Base-by-base conservation (phyloP, 2,329 filamentous ascomycete species). In the Knufia fluminis region DNA sequence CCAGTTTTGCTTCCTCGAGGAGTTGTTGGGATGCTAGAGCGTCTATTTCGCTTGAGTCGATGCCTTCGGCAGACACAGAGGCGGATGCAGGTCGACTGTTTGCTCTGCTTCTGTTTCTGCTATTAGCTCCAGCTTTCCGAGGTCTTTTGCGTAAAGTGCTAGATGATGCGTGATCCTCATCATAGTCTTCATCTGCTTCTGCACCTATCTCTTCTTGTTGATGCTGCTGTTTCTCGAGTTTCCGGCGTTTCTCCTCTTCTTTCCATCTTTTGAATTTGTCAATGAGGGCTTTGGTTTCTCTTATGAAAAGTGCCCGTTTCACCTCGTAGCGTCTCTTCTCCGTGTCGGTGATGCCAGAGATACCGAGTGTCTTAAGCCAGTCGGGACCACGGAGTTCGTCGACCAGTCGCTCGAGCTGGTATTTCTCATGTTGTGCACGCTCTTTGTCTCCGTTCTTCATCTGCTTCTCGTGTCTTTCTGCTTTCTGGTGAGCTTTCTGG, bases 351-450 rank as follows among this genome's bases (percentile, higher is more conserved):
- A 94, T 70, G 32, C 78, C 87, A 55, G 82, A 91, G 28, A 97
- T 84, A 22, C 91, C 92, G 81, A 98, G 89, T 3, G 90, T 79
- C 53, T 86, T 83, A 50, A 96, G 73, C 92, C 92, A 98, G 66
- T 97, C 92, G 51, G 86, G 87, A 2, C 91, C 86, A 63, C 88
- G 85, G 1, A 98, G 75, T 16, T 88, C 88, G 48, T 92, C 88
- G 4, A 96, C 74, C 14, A 83, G 68, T 6, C 79, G 71, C 53
- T 83, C 79, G n/a, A 83, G 66, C 57, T 82, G 77, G 41, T 77
- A 73, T 57, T 83, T 82, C 57, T 83, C 79, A 61, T 83, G 79
- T 68, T 81, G 79, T 3, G 79, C 79, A 31, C 77, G 70, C 62
- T 83, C 80, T 53, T 77, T 76, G 60, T 84, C 80, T 49, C 83